Conservation (phyloP, 352 stramenopile genomes). For the Halophytophthora polymorphica region DNA sequence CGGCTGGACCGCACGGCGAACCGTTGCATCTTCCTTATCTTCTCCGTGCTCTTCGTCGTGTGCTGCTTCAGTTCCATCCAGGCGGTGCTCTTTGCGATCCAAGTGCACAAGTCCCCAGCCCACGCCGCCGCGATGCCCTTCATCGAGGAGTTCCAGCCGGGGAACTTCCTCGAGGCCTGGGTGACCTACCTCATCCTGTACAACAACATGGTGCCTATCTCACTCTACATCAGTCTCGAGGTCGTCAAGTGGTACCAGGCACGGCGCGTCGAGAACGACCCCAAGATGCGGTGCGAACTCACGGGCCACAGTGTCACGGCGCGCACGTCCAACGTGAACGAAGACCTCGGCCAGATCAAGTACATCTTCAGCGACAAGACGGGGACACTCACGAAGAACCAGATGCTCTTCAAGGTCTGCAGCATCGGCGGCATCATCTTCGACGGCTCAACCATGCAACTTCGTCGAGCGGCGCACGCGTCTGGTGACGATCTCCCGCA, state of each 20-base stretch:
- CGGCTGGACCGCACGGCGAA: constrained; percentile 76
- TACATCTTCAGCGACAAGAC: constrained; percentile 99
- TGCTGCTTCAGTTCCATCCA: constrained; percentile 72
- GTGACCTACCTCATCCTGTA: constrained; percentile 85
- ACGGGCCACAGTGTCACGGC: constrained; percentile 74
- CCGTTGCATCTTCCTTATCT: constrained; percentile 83
- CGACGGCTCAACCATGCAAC: constrained; percentile 65
- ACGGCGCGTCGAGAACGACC: constrained; percentile 88
- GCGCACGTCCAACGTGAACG: constrained; percentile 92
- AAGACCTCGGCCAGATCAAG: constrained; percentile 96
- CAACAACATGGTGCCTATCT: constrained; percentile 95
- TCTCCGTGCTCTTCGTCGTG: constrained; percentile 66
- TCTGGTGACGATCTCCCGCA: constrained; percentile 13
- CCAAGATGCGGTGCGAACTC: constrained; percentile 49
- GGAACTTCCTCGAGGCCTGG: constrained; percentile 58
- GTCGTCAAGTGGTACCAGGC: constrained; percentile 95
- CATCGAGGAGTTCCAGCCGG: constrained; percentile 28
- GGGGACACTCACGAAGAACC: constrained; percentile 98
- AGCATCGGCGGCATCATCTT: constrained; percentile 91
- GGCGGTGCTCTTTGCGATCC: constrained; percentile 37
- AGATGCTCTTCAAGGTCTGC: constrained; percentile 97
- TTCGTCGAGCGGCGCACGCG: constrained; percentile 38
- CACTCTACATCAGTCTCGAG: constrained; percentile 97
- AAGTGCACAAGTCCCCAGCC: constrained; percentile 22
- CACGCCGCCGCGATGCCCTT: constrained; percentile 27